Conservation (phyloP, 495 filamentous ascomycete species). For the Neurospora tetraspora region DNA sequence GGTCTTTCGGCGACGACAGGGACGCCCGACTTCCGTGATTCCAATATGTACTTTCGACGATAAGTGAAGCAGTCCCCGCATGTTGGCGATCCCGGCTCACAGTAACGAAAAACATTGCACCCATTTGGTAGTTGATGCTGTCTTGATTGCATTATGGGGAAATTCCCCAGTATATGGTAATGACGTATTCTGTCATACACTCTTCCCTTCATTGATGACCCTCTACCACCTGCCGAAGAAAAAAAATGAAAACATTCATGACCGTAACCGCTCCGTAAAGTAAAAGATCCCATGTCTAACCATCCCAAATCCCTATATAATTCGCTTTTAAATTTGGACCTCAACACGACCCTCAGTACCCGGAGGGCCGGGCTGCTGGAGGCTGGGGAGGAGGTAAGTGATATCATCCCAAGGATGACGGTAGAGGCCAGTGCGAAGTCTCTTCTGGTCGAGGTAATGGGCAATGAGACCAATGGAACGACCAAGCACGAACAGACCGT, state of each 20-base stretch:
- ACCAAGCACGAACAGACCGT: constrained; percentile 96
- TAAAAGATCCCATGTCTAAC: neutral
- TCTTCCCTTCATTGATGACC: neutral
- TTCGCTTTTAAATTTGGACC: constrained; percentile 40
- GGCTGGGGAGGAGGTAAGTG: constrained; percentile 84
- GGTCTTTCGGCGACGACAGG: neutral
- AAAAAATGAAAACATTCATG: neutral
- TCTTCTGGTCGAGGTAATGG: constrained; percentile 99
- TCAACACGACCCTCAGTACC: constrained; percentile 86
- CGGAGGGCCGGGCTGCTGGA: constrained; percentile 58
- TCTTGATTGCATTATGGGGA: neutral
- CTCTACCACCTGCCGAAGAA: neutral
- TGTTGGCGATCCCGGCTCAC: neutral
- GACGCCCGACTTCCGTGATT: neutral
- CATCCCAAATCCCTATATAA: neutral
- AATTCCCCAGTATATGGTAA: neutral
- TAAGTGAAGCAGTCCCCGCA: neutral
- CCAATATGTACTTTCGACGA: neutral
- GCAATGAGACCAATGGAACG: constrained; percentile 97
- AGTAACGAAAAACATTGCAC: neutral
- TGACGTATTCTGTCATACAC: neutral
- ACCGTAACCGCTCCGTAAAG: neutral
- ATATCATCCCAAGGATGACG: constrained; percentile 98
- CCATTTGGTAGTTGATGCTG: neutral
- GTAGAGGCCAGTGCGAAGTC: constrained; percentile 94